Percentiles rank a stretch among this genome's conserved stretches.
phyloP scores from a whole-genome alignment of 2,329 filamentous ascomycete species.

The Apiospora malaysiana region DNA sequence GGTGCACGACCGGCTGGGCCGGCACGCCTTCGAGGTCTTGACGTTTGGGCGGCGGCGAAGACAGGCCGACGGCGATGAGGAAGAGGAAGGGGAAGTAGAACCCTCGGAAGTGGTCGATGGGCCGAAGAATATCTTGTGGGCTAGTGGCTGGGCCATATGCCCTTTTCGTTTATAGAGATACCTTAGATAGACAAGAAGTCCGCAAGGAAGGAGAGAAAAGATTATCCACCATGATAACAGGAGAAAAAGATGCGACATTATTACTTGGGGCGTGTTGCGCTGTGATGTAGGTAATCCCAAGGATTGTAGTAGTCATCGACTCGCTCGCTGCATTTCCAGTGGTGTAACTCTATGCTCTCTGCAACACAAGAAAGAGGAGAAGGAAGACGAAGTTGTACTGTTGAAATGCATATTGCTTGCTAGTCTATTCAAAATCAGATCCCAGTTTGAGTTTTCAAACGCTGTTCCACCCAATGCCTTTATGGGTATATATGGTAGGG shows the following conservation, averaged over 20 bases:
- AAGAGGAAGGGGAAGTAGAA: background rate
- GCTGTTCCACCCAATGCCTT: background rate
- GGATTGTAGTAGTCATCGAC: too few relatives aligned
- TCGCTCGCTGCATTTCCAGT: background rate
- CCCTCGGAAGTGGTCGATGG: background rate
- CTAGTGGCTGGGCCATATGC: slow-evolving; percentile 2
- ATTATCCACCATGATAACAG: background rate
- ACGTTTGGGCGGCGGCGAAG: background rate
- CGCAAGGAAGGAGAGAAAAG: background rate
- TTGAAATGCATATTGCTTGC: background rate
- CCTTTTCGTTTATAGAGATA: background rate
- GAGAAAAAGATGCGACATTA: too few relatives aligned
- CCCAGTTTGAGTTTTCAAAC: background rate
- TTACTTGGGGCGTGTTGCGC: background rate
- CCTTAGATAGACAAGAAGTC: background rate
- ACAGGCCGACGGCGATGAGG: background rate
- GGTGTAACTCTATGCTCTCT: background rate
- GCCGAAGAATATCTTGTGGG: background rate
- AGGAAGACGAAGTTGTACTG: background rate
- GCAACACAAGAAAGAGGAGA: background rate
- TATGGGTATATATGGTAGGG: background rate
- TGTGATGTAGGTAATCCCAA: too few relatives aligned
- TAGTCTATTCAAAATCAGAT: background rate
- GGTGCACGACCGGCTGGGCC: background rate
- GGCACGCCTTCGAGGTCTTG: background rate